Evolutionary conservation across 441 rosid species (phyloP).

Genomic region (Adansonia grandidieri): DNA sequence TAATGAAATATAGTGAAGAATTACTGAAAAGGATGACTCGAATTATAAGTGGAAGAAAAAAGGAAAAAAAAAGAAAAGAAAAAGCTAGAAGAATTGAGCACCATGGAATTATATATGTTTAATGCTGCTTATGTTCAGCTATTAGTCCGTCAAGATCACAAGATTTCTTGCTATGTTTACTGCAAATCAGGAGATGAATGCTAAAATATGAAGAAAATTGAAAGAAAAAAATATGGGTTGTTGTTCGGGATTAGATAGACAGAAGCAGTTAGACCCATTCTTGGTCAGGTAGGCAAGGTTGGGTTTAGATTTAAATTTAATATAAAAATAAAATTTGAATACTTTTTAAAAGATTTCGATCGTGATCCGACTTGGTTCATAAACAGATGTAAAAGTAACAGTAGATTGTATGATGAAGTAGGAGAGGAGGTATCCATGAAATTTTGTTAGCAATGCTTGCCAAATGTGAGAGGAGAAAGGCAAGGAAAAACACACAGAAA

Average conservation of each 20-base stretch:
- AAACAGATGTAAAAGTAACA: no score
- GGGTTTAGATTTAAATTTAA: no score
- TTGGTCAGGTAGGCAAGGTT: no score
- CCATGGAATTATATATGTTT: neutral
- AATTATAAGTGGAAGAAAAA: no score
- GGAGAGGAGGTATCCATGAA: neutral
- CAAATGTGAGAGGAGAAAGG: neutral
- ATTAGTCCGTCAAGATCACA: no score
- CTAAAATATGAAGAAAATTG: neutral
- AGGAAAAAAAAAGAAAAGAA: no score
- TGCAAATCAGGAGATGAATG: neutral
- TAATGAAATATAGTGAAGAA: neutral
- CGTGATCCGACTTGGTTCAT: no score
- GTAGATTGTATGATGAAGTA: neutral
- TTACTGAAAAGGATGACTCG: neutral
- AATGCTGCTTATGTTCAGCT: neutral
- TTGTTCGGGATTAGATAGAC: neutral
- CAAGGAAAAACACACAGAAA: neutral
- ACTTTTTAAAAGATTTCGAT: no score
- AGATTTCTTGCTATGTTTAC: neutral
- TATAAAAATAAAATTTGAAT: no score
- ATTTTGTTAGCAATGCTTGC: neutral
- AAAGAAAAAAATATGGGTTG: neutral
- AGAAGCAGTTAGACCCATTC: no score
- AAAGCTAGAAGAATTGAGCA: neutral